Evolutionary conservation across 257 asterid genomes (phyloP), one percentile per base, ranked within the genome.

Genomic region (Leonotis leonurus): DNA sequence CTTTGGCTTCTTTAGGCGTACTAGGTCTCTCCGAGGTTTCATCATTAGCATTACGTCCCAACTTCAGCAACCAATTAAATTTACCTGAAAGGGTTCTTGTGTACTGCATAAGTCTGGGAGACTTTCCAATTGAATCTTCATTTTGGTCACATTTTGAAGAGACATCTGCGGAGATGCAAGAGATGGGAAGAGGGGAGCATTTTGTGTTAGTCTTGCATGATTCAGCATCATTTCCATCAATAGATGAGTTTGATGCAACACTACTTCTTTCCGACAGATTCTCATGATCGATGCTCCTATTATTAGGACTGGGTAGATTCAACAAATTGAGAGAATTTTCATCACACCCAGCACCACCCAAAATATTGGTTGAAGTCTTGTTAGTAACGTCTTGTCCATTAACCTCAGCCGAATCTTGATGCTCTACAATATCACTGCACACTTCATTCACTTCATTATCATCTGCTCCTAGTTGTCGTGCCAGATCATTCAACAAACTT

Each of bases 401-500:
- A 18, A 36, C 60, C 50, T 78, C 84, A 59, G 41, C 77, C 4
- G 36, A 56, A 58, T 54, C 76, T 18, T 41, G 59, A 22, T 74
- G 75, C 73, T 57, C 81, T 3, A 33, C 55, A 52, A 27, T 80
- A 17, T 60, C 35, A 61, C 55, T 41, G 65, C 51, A 13, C 25
- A 53, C 65, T 7, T 63, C 25, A 17, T 60, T 69, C 46, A 71
- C 77, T 57, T 54, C 54, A 36, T 64, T 73, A 66, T 80, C 87
- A 70, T 80, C 88, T 3, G 70, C 46, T 26, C 88, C 83, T 50
- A 90, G 92, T 75, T 87, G 88, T 35, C 66, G 74, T 5, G 84
- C 77, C 60, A 90, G 82, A 77, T 87, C 95, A 49, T 77, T 75
- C 81, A 90, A 79, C 74, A 90, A 75, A 70, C 72, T 87, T 79